Conservation (phyloP, 148 eudicot genomes). For the Amaranthus cruentus region DNA sequence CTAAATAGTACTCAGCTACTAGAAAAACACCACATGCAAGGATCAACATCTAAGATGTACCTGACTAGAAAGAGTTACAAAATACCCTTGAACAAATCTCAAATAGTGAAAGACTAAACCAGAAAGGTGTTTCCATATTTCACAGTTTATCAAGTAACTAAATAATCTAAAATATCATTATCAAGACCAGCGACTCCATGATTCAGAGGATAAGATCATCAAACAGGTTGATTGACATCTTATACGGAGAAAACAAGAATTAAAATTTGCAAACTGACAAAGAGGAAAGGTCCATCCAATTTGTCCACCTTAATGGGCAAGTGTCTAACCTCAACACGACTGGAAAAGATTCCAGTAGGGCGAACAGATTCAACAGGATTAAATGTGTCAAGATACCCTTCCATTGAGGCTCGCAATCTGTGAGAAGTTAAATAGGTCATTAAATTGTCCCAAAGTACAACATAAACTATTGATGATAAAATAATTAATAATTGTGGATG, state of each 20-base stretch:
- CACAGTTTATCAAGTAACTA: no score
- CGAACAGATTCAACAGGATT: conserved; percentile 63
- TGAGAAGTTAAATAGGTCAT: conserved; percentile 13
- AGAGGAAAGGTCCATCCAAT: conserved; percentile 4
- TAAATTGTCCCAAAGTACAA: neutral
- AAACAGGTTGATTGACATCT: neutral
- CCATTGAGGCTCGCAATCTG: conserved; percentile 94
- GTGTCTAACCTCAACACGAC: conserved; percentile 66
- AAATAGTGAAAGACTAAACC: no score
- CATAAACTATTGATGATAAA: neutral
- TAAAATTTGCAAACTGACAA: conserved; percentile 3
- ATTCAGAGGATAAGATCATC: no score
- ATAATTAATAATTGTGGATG: neutral
- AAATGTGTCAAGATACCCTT: conserved; percentile 71
- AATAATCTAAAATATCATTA: no score
- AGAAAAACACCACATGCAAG: no score
- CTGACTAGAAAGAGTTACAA: no score
- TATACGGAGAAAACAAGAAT: neutral
- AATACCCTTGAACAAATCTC: no score
- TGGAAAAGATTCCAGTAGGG: conserved; percentile 85
- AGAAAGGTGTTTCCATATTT: no score
- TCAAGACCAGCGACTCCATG: no score
- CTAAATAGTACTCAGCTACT: no score
- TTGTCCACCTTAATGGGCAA: conserved; percentile 9
- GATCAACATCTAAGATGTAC: no score